Base-by-base conservation (phyloP, 2,329 filamentous ascomycete species). In the Calonectria fujianensis region DNA sequence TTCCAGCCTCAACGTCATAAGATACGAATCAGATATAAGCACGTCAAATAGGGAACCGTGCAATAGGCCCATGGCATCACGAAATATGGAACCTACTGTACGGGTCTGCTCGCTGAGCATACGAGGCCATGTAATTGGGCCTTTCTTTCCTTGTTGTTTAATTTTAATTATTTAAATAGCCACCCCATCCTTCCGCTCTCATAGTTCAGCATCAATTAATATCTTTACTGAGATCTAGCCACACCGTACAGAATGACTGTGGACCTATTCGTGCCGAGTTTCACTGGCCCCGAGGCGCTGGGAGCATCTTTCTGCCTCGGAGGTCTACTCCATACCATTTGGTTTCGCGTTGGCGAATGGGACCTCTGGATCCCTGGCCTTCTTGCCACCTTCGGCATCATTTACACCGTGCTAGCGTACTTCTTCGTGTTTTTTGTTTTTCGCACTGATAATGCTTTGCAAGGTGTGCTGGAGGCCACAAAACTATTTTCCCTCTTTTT, bases 141-240 rank as follows among this genome's bases (percentile, higher is more conserved):
- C n/a, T 45, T 48, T 14, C 39, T 20, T 48, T 48, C 13, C 5
- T 13, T 13, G 7, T 8, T 18, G 1, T 48, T 24, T 11, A 14
- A 48, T 48, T 48, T 48, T 48, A 48, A 48, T 48, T 48, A 48
- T 48, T 48, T 48, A 48, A 48, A 13, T 24, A 48, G 45, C n/a
- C 45, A 4, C 45, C 10, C 41, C 41, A 7, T n/a, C n/a, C n/a
- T 4, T 13, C 9, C 20, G 10, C 6, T 13, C 20, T 8, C 16
- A n/a, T 10, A 0, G 20, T 48, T 48, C 1, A 48, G 41, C 16
- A 3, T 11, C 41, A 20, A 7, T 35, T 6, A 3, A 48, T 9
- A 8, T 24, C 9, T 11, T 5, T 48, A 13, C 20, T 24, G 24
- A 48, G 24, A 24, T 48, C n/a, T n/a, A 48, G 45, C 45, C 45